Conservation (phyloP, 2,329 filamentous ascomycete species). For the Epichloe gansuensis region DNA sequence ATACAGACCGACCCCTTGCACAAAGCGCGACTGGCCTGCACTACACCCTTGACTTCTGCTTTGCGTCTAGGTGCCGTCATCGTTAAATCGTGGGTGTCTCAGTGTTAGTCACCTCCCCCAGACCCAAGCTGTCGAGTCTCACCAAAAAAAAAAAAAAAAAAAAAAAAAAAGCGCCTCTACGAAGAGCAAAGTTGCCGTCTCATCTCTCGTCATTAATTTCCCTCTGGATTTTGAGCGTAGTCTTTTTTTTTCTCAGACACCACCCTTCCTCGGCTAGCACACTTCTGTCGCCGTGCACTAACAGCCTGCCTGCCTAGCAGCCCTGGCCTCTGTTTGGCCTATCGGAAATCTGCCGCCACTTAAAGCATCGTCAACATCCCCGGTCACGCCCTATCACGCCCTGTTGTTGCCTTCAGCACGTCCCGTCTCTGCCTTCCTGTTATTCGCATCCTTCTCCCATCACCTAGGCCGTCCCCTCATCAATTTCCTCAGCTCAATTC, state of each 20-base stretch:
- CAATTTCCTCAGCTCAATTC: slow-evolving; percentile 1
- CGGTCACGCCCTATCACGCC: slow-evolving; percentile 8
- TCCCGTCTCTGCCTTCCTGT: slow-evolving; percentile 10
- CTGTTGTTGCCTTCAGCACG: slow-evolving; percentile 6
- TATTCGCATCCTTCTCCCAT: background rate
- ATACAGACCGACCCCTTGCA: background rate
- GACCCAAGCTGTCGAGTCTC: background rate
- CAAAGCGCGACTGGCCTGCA: background rate
- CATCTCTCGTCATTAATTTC: background rate
- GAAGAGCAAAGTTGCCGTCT: background rate
- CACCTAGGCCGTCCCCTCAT: background rate
- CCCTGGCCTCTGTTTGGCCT: slow-evolving; percentile 15
- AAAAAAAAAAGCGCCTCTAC: background rate
- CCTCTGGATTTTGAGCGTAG: background rate
- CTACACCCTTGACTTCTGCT: background rate
- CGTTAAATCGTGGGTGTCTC: background rate
- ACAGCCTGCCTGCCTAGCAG: slow-evolving; percentile 12
- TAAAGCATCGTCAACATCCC: slow-evolving; percentile 9
- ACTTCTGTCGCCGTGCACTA: slow-evolving; percentile 4
- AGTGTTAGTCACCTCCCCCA: slow-evolving; percentile 8
- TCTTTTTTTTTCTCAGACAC: background rate
- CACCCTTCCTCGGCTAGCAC: background rate
- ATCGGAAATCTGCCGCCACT: slow-evolving; percentile 21
- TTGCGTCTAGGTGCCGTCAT: background rate
- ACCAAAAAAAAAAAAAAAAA: background rate